These are phyloP conservation scores for Tinospora cordifolia DNA, from an alignment of 164 flowering plant genomes.

Conservation along the genomic window DNA sequence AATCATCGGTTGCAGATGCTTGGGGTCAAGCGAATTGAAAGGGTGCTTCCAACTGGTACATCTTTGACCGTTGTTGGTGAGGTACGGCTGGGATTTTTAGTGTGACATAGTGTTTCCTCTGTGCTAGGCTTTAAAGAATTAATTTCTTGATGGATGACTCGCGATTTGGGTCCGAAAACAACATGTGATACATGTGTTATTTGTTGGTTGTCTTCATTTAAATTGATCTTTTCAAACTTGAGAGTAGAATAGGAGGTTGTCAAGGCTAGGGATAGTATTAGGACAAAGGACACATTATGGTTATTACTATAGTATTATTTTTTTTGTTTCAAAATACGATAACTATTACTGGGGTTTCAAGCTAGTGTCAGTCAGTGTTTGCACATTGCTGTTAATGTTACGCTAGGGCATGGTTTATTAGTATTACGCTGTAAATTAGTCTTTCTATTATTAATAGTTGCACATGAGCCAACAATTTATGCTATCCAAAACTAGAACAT, in stretches of 20 bases:
- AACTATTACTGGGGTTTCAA: too few species aligned
- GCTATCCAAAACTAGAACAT: too few species aligned
- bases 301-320: too few species aligned
- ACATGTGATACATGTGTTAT: neutral
- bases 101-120: neutral
- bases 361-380: too few species aligned
- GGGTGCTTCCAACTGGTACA: constrained; percentile 89
- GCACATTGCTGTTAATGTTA: too few species aligned
- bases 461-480: too few species aligned
- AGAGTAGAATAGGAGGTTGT: neutral
- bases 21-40: constrained; percentile 90
- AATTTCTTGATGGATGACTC: neutral
- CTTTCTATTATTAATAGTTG: too few species aligned
- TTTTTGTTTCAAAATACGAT: too few species aligned
- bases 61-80: constrained; percentile 93
- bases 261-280: too few species aligned
- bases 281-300: too few species aligned
- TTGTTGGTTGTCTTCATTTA: neutral
- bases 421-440: too few species aligned
- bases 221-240: neutral
- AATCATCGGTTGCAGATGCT: constrained; percentile 64
- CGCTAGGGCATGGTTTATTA: too few species aligned
- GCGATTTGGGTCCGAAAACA: neutral
- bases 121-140: neutral
- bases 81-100: constrained; percentile 36